phyloP scores from a whole-genome alignment of 2,329 filamentous ascomycete species.

The Botrytis squamosa region DNA sequence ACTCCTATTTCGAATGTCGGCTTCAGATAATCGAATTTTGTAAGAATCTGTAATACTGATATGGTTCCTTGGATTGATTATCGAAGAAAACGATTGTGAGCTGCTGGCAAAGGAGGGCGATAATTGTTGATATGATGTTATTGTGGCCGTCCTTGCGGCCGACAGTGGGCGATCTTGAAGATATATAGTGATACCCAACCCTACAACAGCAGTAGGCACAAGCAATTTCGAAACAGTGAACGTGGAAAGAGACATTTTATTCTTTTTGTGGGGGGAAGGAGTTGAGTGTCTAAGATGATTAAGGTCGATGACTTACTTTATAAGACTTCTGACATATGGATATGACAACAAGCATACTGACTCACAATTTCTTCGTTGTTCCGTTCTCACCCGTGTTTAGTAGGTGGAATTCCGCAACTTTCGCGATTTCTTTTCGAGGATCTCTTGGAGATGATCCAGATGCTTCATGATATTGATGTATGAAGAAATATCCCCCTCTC shows the following conservation, averaged over 20 bases:
- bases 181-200: not conserved
- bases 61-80: conserved; percentile 4
- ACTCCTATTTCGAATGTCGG: not conserved
- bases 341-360: not conserved
- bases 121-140: not conserved
- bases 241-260: not conserved
- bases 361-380: not conserved
- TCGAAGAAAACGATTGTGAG: not conserved
- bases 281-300: not conserved
- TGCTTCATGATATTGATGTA: not conserved
- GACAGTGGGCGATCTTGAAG: conserved; percentile 1
- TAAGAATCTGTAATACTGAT: not conserved
- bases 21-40: not conserved
- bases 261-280: not conserved
- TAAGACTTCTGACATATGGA: not conserved
- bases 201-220: not conserved
- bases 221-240: not conserved
- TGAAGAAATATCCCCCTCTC: not conserved
- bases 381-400: not conserved
- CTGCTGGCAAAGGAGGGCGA: not conserved
- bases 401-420: not conserved
- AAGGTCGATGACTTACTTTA: not conserved
- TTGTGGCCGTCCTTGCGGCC: not conserved
- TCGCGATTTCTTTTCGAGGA: not conserved
- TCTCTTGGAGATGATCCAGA: not conserved